Base-by-base conservation (phyloP, 2,329 filamentous ascomycete species). In the Fusarium udum region DNA sequence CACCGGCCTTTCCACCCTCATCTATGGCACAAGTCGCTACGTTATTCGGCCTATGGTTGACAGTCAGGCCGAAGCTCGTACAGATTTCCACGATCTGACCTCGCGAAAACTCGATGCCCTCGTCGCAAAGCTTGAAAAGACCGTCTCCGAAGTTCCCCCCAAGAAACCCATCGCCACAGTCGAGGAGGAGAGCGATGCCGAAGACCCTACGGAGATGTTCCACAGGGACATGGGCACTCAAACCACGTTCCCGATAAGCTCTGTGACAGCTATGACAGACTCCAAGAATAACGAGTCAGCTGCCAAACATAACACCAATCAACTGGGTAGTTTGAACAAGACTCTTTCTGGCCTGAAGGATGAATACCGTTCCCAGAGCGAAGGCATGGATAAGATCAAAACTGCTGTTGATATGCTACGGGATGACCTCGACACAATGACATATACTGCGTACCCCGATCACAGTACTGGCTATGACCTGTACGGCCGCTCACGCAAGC, bases 181-280 rank as follows among this genome's bases (percentile, higher is more conserved):
- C 37, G 84, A 83, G 67, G 76, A 80, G 48, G 77, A 81, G 55
- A 87, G 84, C 77, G 87, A 86, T 32, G 85, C 83, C 65, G 88
- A 88, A 69, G 90, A 92, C 75, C 93, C 93, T 2, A 91, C 92
- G 2, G 93, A 95, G 81, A 88, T 95, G 70, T 96, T 94, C 82
- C 93, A 95, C 80, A 90, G 93, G 51, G 93, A 96, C 78, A 88
- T 94, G 67, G 93, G 92, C 72, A 93, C 93, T 3, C 93, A 96
- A 81, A 96, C 93, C 1, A 91, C 90, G 28, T 76, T 78, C 51
- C 75, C 79, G n/a, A 65, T 76, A 34, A 71, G 56, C 34, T 63
- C 73, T 3, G 67, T 69, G 20, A 67, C 75, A 14, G 60, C 73
- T 26, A 52, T 59, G 18, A 39, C 64, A 55, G 57, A 62, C 12